Base-by-base conservation (phyloP, 176 grass and related monocot species). In the Oryza officinalis region DNA sequence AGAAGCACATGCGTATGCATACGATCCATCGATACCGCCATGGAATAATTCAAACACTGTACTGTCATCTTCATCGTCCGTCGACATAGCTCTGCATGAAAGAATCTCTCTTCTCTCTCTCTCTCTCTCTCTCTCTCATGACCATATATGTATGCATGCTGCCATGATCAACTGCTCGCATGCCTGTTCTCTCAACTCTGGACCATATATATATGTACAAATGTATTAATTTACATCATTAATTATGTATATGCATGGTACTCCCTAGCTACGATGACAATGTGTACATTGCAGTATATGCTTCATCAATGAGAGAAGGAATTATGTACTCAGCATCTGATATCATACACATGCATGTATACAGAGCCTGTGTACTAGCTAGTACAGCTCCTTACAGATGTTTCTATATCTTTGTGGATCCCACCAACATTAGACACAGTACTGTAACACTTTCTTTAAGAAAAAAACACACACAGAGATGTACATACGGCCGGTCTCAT, bases 31-130 rank as follows among this genome's bases (percentile, higher is more conserved):
- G 68, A 71, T 43, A 25, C 68, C 13, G 68, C 68, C 68, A 43
- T 30, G 80, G 80, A 83, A 64, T 83, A 83, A 83, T 64, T 83
- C 60, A 32, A 65, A 35, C 71, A 74, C 67, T 46, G 69, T 32
- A 71, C 31, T 52, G 66, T 61, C 23, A 81, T 69, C 66, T 57
- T 46, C 45, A 80, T 25, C 57, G 22, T 25, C n/a, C 57, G 57
- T 61, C 57, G 57, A 61, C 57, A 61, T 61, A 20, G 18, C 15
- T 54, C 52, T 57, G n/a, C 57, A 61, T 25, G 57, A 6, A 61
- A 61, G 57, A 61, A 61, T 61, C 57, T 61, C 57, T 60, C 57
- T 35, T 61, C 57, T 61, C 57, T 23, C 47, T 49, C 46, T 49
- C 13, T 60, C 54, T 25, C 57, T 61, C 57, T 61, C 57, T 25